These are phyloP conservation scores for Sanghuangporus baumii DNA, from an alignment of 1,284 basidiomycete genomes.

Conservation along the genomic window DNA sequence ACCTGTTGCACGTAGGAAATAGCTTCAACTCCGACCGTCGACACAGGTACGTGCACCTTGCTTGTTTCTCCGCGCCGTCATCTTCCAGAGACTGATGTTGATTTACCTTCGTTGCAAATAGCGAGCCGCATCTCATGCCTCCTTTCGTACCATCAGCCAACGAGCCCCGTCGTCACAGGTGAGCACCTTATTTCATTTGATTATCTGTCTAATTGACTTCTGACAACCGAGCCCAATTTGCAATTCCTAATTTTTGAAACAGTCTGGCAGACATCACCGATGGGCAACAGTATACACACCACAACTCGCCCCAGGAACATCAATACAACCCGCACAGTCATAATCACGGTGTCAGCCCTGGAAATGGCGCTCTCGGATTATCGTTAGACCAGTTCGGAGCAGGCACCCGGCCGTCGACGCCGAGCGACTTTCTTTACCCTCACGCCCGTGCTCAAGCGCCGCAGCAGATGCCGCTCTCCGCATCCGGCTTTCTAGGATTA, in stretches of 20 bases:
- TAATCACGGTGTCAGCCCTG: not conserved
- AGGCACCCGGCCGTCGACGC: conserved; percentile 9
- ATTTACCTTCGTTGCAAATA: not conserved
- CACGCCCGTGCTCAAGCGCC: not conserved
- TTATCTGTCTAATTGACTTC: not conserved
- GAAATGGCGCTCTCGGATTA: conserved; percentile 10
- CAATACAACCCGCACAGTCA: conserved; percentile 1
- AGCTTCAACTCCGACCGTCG: conserved; percentile 10
- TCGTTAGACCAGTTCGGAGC: conserved; percentile 8
- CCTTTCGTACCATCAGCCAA: not conserved
- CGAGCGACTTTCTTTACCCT: conserved; percentile 8
- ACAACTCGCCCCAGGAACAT: conserved; percentile 1
- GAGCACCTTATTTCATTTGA: not conserved
- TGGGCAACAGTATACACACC: not conserved
- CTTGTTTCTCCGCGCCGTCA: not conserved
- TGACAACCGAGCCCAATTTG: not conserved
- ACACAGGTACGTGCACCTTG: conserved; percentile 12
- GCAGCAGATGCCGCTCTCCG: not conserved
- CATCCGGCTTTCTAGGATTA: conserved; percentile 5
- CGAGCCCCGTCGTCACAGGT: conserved; percentile 9
- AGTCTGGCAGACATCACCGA: conserved; percentile 9
- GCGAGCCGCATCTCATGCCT: conserved; percentile 8
- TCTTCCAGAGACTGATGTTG: not conserved
- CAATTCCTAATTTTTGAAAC: not conserved
- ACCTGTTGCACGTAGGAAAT: conserved; percentile 2